A percentile compares a stretch with the other conserved stretches of the same genome.
Evolutionary conservation across 129 eudicot genomes (phyloP).

Genomic region (Pulicaria dysenterica): DNA sequence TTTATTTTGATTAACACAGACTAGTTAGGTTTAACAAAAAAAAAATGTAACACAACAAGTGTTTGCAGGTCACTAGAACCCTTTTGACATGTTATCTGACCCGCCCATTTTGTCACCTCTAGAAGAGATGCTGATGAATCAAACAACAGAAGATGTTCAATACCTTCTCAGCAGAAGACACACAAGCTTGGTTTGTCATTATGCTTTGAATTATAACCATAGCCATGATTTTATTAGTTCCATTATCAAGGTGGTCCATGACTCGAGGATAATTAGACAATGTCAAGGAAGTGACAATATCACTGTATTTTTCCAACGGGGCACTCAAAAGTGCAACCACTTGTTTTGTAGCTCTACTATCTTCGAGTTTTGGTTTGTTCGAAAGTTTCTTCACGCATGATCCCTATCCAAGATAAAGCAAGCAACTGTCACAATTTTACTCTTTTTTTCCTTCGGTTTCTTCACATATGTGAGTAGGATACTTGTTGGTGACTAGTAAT

Average conservation of each 20-base stretch:
- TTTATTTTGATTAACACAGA: too few species aligned
- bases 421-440: not conserved
- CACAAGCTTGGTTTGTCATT: constrained; percentile 71
- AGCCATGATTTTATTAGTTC: constrained; percentile 95
- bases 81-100: not conserved
- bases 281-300: constrained; percentile 90
- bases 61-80: not conserved
- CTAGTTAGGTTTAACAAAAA: not conserved
- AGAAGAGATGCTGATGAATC: not conserved
- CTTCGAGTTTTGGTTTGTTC: constrained; percentile 87
- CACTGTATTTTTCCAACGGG: constrained; percentile 90
- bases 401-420: constrained; percentile 55
- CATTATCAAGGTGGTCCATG: constrained; percentile 96
- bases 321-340: constrained; percentile 98
- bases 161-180: constrained; percentile 94
- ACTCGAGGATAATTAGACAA: constrained; percentile 97
- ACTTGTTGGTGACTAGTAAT: not conserved
- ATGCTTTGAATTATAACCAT: constrained; percentile 96
- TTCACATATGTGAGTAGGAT: not conserved
- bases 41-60: not conserved
- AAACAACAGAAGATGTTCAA: constrained; percentile 8
- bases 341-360: constrained; percentile 94
- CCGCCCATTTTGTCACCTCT: not conserved
- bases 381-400: constrained; percentile 87
- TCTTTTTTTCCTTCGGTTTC: constrained; percentile 1